Evolutionary conservation across 345 rosid species (phyloP).

Genomic region (Bretschneidera sinensis): DNA sequence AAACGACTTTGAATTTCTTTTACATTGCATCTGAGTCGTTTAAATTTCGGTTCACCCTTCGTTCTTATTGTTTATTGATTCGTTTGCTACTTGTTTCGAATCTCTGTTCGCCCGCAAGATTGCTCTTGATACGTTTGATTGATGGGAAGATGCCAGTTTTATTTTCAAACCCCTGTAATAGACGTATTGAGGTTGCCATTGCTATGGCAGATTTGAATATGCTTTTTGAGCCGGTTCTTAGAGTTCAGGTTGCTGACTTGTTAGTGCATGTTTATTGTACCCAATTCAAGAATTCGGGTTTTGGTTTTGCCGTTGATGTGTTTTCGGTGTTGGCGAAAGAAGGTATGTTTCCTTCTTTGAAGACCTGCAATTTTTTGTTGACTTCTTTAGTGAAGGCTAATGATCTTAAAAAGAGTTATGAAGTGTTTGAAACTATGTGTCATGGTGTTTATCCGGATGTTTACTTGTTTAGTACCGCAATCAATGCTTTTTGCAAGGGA

Average conservation of each 20-base stretch:
- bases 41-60: slow-evolving; percentile 52
- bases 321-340: slow-evolving; percentile 39
- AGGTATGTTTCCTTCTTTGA: slow-evolving; percentile 55
- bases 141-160: slow-evolving; percentile 44
- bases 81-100: slow-evolving; percentile 43
- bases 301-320: slow-evolving; percentile 42
- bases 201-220: slow-evolving; percentile 41
- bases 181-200: slow-evolving; percentile 43
- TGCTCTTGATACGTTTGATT: slow-evolving; percentile 58
- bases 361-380: slow-evolving; percentile 59
- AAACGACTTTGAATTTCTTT: slow-evolving; percentile 57
- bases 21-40: slow-evolving; percentile 47
- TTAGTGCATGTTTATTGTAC: slow-evolving; percentile 58
- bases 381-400: slow-evolving; percentile 52
- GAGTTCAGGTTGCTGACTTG: slow-evolving; percentile 42
- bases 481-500: slow-evolving; percentile 61
- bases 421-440: slow-evolving; percentile 47
- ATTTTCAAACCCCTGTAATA: slow-evolving; percentile 6
- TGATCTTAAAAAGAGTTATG: slow-evolving; percentile 46
- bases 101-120: slow-evolving; percentile 48
- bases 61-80: slow-evolving; percentile 61
- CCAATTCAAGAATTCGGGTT: slow-evolving; percentile 49
- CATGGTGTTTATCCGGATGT: slow-evolving; percentile 48
- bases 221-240: slow-evolving; percentile 20
- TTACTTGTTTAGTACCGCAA: slow-evolving; percentile 53